Evolutionary conservation across 805 yeast species (phyloP), one percentile per base, ranked within the genome.

Genomic region (Nakazawaea peltata): DNA sequence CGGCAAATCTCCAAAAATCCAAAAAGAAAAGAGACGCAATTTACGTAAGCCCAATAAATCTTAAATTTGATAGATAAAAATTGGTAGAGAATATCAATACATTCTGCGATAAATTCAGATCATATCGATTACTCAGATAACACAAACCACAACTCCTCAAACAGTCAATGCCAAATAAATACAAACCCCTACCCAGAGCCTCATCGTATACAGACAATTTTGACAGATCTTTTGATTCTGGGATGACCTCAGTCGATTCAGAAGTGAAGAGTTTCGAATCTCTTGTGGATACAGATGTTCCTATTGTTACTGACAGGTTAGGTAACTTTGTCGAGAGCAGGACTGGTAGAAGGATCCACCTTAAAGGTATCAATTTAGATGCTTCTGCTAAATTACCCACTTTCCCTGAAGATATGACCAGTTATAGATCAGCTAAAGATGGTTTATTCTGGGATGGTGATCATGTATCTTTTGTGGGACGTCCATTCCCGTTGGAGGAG

Each of bases 331-430:
- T 72, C 2, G 74, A 76, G 42, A 41, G 45, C 1, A 42, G 44
- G 3, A 44, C 68, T 2, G 86, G 85, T 1, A 60, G 92, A 28
- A 61, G 62, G n/a, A 61, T 86, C 10, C 65, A 68, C 10, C 57
- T 87, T 21, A 75, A 81, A 45, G 97, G 97, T 1, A 81, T 87
- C 42, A 87, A 88, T 51, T 53, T 87, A 15, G 94, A 86, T 43
- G 79, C 83, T 0, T 71, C 78, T 23, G 65, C 81, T 44, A 87
- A 87, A 52, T 57, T 74, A 33, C 97, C 97, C 0, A 48, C 61
- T 1, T 45, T 39, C 1, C 94, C 95, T 0, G 41, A 44, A n/a
- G 41, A 51, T 19, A 56, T 69, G 46, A 61, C 69, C 6, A 52
- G 68, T 3, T 60, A 67, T 42, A 32, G 47, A 4, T 51, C 61